A percentile compares a stretch with the other conserved stretches of the same genome.
These are phyloP conservation scores for Pichia paraexigua DNA, from an alignment of 805 yeast species.

Conservation along the genomic window DNA sequence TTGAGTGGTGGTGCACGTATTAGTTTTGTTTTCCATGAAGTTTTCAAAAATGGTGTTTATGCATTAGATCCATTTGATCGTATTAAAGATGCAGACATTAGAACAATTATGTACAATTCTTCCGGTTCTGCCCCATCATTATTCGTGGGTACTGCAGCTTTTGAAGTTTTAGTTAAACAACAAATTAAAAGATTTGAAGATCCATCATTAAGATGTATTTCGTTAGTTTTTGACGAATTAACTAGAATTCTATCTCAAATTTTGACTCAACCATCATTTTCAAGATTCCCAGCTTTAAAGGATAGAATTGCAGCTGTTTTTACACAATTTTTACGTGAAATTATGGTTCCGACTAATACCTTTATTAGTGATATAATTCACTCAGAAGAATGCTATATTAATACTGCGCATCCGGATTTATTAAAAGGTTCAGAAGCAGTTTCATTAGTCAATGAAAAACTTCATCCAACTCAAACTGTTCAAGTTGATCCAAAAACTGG, in stretches of 20 bases:
- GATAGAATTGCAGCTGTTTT: constrained; percentile 78
- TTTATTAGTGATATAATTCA: constrained; percentile 77
- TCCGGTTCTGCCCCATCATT: constrained; percentile 94
- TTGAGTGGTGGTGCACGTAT: constrained; percentile 98
- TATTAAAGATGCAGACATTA: constrained; percentile 88
- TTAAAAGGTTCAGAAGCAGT: constrained; percentile 92
- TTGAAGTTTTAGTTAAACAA: constrained; percentile 90
- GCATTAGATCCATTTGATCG: constrained; percentile 95
- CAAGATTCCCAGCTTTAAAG: constrained; percentile 86
- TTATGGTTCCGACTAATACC: constrained; percentile 74
- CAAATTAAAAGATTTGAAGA: constrained; percentile 93
- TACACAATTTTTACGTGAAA: constrained; percentile 70
- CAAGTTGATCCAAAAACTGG: constrained; percentile 87
- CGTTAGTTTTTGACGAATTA: constrained; percentile 87
- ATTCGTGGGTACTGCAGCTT: constrained; percentile 95
- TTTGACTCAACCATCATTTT: constrained; percentile 68
- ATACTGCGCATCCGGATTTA: constrained; percentile 96
- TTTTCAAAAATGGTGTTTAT: constrained; percentile 83
- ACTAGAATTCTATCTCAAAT: constrained; percentile 85
- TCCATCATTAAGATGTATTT: constrained; percentile 82
- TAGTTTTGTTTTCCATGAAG: constrained; percentile 93
- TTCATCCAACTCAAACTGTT: constrained; percentile 64
- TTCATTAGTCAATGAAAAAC: constrained; percentile 82
- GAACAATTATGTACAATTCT: constrained; percentile 95
- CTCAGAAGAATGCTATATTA: constrained; percentile 89